A percentile compares a stretch with the other conserved stretches of the same genome.
phyloP scores from a whole-genome alignment of 164 flowering plant species.

The Nelumbo lutea region DNA sequence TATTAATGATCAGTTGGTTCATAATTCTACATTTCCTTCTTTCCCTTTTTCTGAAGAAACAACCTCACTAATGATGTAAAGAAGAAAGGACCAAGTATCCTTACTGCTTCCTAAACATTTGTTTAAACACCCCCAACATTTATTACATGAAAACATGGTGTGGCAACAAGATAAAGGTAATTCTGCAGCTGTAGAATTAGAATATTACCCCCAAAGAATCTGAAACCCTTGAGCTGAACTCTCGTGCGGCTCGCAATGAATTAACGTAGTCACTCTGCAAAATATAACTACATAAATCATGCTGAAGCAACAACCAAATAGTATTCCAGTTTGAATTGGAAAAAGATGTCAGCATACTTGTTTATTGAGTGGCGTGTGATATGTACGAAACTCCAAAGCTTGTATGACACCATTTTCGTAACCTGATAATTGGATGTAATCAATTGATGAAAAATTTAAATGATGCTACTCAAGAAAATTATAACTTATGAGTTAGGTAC shows the following conservation, averaged over 20 bases:
- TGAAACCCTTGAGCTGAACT: slow-evolving; percentile 75
- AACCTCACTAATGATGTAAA: too few relatives aligned
- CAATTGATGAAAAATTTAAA: not conserved
- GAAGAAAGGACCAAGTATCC: too few relatives aligned
- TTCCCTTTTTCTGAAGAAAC: too few relatives aligned
- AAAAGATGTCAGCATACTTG: slow-evolving; percentile 47
- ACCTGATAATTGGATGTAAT: slow-evolving; percentile 38
- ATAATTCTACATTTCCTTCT: too few relatives aligned
- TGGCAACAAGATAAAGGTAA: not conserved
- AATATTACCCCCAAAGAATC: slow-evolving; percentile 64
- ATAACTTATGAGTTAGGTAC: too few relatives aligned
- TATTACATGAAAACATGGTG: not conserved
- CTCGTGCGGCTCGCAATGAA: slow-evolving; percentile 89
- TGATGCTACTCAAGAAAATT: too few relatives aligned
- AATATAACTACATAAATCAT: not conserved
- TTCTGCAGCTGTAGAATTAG: not conserved
- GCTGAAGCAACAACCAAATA: not conserved
- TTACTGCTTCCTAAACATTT: too few relatives aligned
- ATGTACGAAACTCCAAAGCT: slow-evolving; percentile 93
- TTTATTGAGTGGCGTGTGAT: slow-evolving; percentile 94
- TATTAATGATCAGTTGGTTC: too few relatives aligned
- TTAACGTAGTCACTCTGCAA: slow-evolving; percentile 81
- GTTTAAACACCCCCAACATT: not conserved
- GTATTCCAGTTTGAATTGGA: not conserved
- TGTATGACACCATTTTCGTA: slow-evolving; percentile 66